Evolutionary conservation across 1,284 basidiomycete genomes (phyloP), one percentile per base, ranked within the genome.

Genomic region (Apiotrichum gamsii): DNA sequence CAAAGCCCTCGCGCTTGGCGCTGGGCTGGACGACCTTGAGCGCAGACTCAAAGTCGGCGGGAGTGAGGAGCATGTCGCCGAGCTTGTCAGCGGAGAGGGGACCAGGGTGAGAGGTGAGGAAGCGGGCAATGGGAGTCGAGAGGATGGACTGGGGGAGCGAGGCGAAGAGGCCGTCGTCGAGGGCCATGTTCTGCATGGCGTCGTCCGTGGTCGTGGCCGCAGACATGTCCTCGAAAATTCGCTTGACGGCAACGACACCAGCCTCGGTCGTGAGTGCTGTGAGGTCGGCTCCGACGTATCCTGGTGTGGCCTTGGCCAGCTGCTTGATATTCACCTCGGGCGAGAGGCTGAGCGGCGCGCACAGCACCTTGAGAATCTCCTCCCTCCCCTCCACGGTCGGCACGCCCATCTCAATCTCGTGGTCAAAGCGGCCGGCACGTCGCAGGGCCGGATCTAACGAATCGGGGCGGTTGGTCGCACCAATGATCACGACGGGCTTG

Each of bases 381-480:
- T 88, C 86, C 46, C 91, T 78, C 0, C 84, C 89, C 51, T 82
- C 82, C 57, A 96, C 87, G 59, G 94, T 90, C 2, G 94, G 94
- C 4, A 97, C 93, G 20, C 90, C 88, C 85, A 97, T 91, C 44
- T 87, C 86, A 47, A 98, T 97, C 72, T 98, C 94, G 60, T 95
- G 90, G 65, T 97, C 94, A 60, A 98, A 98, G 33, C 94, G 76
- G 3, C 94, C 94, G 3, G 93, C 94, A 56, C 93, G 78, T 36
- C 94, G 82, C 13, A 97, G 75, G 0, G 94, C 94, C 0, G 93
- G 83, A 67, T 98, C 94, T 8, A 97, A 77, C 8, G 91, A 86
- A 69, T 97, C 94, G 0, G 91, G 91, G 35, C 94, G 78, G 69
- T 97, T 98, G 0, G 93, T 97, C 0, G 94, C 94, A 5, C 91